Percentiles rank a stretch among this genome's conserved stretches.
Conservation (phyloP, 2,329 filamentous ascomycete species). For the Claviceps sorghi region DNA sequence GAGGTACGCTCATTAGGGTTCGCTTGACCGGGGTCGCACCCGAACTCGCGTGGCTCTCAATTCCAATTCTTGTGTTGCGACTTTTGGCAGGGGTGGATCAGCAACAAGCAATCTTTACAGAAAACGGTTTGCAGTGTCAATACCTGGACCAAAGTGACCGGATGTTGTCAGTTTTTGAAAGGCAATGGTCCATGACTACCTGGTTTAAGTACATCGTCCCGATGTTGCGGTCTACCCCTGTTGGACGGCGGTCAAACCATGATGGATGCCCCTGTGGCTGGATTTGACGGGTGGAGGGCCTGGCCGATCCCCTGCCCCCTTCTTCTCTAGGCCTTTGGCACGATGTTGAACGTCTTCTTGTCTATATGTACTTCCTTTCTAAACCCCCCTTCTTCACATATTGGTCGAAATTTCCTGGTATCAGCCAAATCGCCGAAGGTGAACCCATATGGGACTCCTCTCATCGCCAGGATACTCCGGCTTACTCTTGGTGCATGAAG, state of each 20-base stretch:
- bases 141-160: neutral
- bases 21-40: constrained; percentile 5
- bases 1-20: neutral
- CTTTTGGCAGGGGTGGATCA: neutral
- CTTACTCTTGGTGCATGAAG: too few species aligned
- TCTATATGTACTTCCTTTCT: too few species aligned
- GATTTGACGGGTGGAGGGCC: neutral
- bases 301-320: neutral
- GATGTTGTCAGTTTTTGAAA: neutral
- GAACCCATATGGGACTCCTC: too few species aligned
- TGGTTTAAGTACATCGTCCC: neutral
- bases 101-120: constrained; percentile 2
- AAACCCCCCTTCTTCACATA: too few species aligned
- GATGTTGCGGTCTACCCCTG: constrained; percentile 2
- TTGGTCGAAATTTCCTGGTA: too few species aligned
- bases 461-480: too few species aligned
- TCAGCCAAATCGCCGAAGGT: too few species aligned
- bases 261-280: neutral
- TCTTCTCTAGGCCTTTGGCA: neutral
- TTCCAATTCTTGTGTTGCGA: constrained; percentile 3
- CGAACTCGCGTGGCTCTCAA: constrained; percentile 10
- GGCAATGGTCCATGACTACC: neutral
- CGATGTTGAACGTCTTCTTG: neutral
- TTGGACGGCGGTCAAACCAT: neutral
- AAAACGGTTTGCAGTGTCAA: neutral